Percentiles rank a stretch among this genome's conserved stretches.
phyloP scores from a whole-genome alignment of 805 yeast genomes.

The Candida tammaniensis region DNA sequence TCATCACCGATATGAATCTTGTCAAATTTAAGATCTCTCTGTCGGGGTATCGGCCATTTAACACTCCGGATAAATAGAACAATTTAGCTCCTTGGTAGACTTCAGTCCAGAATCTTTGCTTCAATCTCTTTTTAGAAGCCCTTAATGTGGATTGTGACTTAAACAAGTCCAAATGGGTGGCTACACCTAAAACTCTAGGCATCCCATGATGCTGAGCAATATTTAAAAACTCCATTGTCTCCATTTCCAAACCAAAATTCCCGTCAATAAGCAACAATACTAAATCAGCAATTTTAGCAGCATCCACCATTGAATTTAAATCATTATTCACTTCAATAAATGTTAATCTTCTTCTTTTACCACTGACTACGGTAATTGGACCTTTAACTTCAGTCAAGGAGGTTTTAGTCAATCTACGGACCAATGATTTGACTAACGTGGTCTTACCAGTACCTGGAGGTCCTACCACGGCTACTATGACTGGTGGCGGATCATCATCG shows the following conservation, averaged over 20 bases:
- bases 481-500: conserved; percentile 96
- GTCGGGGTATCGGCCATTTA: conserved; percentile 97
- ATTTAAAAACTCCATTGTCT: conserved; percentile 96
- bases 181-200: conserved; percentile 94
- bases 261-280: conserved; percentile 91
- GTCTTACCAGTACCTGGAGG: conserved; percentile 99
- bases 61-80: conserved; percentile 90
- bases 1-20: conserved; percentile 94
- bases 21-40: conserved; percentile 89
- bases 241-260: conserved; percentile 98
- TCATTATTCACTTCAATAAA: conserved; percentile 92
- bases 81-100: conserved; percentile 97
- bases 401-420: conserved; percentile 84
- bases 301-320: conserved; percentile 91
- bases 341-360: conserved; percentile 88
- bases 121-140: conserved; percentile 86
- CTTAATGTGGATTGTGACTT: conserved; percentile 85
- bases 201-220: conserved; percentile 98
- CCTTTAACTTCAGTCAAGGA: conserved; percentile 85
- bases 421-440: conserved; percentile 84
- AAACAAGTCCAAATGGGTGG: conserved; percentile 93
- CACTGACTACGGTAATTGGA: conserved; percentile 94
- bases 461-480: conserved; percentile 94
- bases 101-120: conserved; percentile 97
- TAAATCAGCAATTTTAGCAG: conserved; percentile 92